Percentiles rank a stretch among this genome's conserved stretches.
Evolutionary conservation across 352 stramenopile genomes (phyloP).

Genomic region (Saprolegnia diclina): DNA sequence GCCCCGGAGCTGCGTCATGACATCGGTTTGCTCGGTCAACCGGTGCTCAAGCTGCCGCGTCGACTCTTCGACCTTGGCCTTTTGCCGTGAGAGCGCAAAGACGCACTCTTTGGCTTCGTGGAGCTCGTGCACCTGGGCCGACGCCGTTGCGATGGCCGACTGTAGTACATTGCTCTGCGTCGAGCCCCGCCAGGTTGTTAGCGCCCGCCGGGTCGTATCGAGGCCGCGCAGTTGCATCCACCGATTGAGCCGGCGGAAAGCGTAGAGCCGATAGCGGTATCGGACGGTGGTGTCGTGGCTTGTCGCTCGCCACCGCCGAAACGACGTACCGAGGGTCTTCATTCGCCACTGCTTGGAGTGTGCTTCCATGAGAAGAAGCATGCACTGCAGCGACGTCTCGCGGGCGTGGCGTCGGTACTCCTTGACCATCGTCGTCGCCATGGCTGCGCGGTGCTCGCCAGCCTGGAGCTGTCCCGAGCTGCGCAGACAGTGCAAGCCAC

Average conservation of each 20-base stretch:
- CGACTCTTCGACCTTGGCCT: slow-evolving; percentile 57
- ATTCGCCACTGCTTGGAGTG: background rate
- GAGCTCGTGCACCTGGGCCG: slow-evolving; percentile 27
- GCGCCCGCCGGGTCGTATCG: background rate
- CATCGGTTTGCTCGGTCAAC: slow-evolving; percentile 38
- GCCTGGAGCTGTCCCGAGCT: background rate
- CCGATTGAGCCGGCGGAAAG: background rate
- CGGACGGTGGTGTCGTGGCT: background rate
- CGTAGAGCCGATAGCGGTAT: background rate
- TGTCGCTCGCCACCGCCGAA: slow-evolving; percentile 3
- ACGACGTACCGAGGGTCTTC: background rate
- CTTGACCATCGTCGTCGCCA: slow-evolving; percentile 7
- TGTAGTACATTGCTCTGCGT: background rate
- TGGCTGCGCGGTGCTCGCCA: background rate
- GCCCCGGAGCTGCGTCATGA: background rate
- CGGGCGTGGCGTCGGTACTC: slow-evolving; percentile 23
- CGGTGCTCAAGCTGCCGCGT: slow-evolving; percentile 38
- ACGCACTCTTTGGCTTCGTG: slow-evolving; percentile 65
- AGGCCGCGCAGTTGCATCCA: background rate
- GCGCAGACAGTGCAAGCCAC: slow-evolving; percentile 3
- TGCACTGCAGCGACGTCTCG: slow-evolving; percentile 18
- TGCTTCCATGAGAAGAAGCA: background rate
- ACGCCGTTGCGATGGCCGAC: background rate
- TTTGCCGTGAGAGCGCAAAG: slow-evolving; percentile 56
- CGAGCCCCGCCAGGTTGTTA: background rate